phyloP scores from a whole-genome alignment of 2,329 filamentous ascomycete genomes.

The Mariannaea elegans region DNA sequence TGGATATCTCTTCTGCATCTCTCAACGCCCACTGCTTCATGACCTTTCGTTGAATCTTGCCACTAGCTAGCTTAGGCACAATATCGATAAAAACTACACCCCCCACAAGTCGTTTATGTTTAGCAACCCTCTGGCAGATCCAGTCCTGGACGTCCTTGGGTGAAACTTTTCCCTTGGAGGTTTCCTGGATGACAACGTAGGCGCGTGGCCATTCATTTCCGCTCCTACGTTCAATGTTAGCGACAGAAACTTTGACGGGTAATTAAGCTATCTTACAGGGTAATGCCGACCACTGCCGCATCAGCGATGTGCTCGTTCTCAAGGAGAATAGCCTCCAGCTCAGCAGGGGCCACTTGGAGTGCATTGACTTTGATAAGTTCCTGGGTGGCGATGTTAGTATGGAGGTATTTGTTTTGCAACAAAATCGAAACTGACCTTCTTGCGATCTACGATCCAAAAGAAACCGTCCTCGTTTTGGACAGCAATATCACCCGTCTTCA shows the following conservation, averaged over 20 bases:
- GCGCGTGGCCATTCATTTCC: conserved; percentile 62
- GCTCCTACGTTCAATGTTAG: conserved; percentile 41
- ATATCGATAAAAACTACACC: conserved; percentile 64
- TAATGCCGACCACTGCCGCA: conserved; percentile 63
- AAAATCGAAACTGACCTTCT: conserved; percentile 48
- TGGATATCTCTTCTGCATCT: conserved; percentile 51
- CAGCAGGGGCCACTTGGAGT: conserved; percentile 67
- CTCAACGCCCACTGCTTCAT: conserved; percentile 66
- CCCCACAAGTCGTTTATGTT: conserved; percentile 61
- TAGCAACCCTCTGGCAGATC: conserved; percentile 57
- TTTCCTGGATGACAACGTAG: conserved; percentile 60
- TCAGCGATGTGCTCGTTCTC: conserved; percentile 62
- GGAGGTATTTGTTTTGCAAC: too few relatives aligned
- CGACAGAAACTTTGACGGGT: not conserved
- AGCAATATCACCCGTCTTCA: conserved; percentile 67
- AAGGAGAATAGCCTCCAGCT: conserved; percentile 61
- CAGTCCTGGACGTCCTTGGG: conserved; percentile 61
- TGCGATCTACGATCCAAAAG: conserved; percentile 59
- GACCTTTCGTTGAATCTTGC: conserved; percentile 66
- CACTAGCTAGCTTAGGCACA: conserved; percentile 64
- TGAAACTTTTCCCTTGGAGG: conserved; percentile 53
- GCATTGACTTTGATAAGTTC: conserved; percentile 69
- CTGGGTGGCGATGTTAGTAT: conserved; percentile 41
- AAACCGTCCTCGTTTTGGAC: conserved; percentile 55
- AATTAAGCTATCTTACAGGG: conserved; percentile 47